These are phyloP conservation scores for Rhizopogon sp. DNA, from an alignment of 768 basidiomycete species.

Conservation along the genomic window DNA sequence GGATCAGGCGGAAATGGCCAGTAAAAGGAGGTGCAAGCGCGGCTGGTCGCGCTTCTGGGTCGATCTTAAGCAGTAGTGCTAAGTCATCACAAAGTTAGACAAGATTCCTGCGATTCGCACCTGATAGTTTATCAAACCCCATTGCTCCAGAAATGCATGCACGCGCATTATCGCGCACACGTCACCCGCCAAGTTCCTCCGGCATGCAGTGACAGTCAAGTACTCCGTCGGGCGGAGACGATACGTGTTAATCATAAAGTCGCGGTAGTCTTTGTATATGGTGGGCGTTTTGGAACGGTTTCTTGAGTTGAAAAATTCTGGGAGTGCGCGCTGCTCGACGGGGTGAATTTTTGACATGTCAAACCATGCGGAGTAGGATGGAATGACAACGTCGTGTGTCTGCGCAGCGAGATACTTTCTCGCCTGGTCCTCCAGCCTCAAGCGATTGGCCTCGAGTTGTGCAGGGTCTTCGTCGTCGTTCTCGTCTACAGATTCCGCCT, in stretches of 20 bases:
- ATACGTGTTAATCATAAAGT: conserved; percentile 99
- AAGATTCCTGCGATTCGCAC: conserved; percentile 36
- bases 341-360: conserved; percentile 91
- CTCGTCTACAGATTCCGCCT: conserved; percentile 72
- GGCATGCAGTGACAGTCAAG: conserved; percentile 93
- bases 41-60: conserved; percentile 93
- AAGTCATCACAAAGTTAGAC: neutral
- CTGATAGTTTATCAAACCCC: conserved; percentile 99
- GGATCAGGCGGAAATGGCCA: conserved; percentile 95
- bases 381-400: conserved; percentile 95
- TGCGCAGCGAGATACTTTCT: conserved; percentile 95
- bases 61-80: conserved; percentile 56
- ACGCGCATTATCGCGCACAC: conserved; percentile 99
- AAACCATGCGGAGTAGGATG: conserved; percentile 98
- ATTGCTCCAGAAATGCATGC: conserved; percentile 97
- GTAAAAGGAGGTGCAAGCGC: conserved; percentile 96
- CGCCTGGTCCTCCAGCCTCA: conserved; percentile 79
- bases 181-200: conserved; percentile 94
- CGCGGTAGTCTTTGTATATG: conserved; percentile 98
- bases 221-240: conserved; percentile 92
- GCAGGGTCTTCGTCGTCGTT: conserved; percentile 85
- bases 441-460: conserved; percentile 74
- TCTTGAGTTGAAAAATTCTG: conserved; percentile 96
- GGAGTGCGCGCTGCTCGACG: conserved; percentile 87
- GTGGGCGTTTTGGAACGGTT: conserved; percentile 94